Base-by-base conservation (phyloP, 2,329 filamentous ascomycete genomes). In the Alternaria brassicae region DNA sequence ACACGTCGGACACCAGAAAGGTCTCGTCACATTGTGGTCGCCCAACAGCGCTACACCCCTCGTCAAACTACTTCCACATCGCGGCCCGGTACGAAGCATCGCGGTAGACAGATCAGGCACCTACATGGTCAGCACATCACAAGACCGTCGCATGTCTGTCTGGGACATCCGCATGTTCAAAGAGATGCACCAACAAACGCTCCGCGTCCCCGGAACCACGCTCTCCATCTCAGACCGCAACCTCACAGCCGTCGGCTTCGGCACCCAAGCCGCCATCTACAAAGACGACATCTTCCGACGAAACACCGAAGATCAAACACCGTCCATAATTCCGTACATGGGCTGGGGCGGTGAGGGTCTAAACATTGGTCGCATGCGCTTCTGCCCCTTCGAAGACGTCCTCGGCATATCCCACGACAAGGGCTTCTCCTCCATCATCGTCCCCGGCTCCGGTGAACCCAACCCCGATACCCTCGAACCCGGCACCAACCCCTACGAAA, bases 131-230 rank as follows among this genome's bases (percentile, higher is more conserved):
- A 92, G 93, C 3, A 89, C 92, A 0, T 94, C 93, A 1, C 92
- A 96, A 75, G 94, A 97, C 76, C 84, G 88, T 66, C 92, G 91
- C 74, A 96, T 97, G 91, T 88, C 91, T n/a, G 89, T 97, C 12
- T 97, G 94, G 93, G 94, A 98, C 75, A 89, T 98, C 63, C 88
- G 94, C 41, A 96, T 92, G 86, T 95, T 96, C 82, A 92, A 91
- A 69, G 92, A 97, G 73, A 90, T 99, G 25, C 91, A 95, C 80
- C 92, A 85, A 68, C 98, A 98, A 25, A 48, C 44, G 81, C 91
- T 93, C 34, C 86, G 89, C 37, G 88, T 91, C 58, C 95, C 95
- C 0, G 93, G 91, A 5, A 89, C 91, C 2, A 91, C 91, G 0
- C 84, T 98, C 23, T 84, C 92, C 21, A 96, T 99, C 74, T 97